Base-by-base conservation (phyloP, 768 basidiomycete species). In the Tylopilus felleus region DNA sequence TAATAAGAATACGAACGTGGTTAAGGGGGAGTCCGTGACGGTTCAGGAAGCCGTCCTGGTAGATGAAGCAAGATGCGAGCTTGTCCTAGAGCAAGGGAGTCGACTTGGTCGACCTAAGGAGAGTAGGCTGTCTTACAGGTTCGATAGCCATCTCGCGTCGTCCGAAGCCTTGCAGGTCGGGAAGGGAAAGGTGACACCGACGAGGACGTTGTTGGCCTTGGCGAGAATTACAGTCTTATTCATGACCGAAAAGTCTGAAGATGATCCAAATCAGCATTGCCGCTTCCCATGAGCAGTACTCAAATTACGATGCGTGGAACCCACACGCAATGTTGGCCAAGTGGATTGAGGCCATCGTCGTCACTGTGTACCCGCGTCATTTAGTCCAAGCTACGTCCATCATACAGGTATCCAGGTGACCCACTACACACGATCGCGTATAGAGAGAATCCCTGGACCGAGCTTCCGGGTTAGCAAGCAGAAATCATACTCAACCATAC, bases 281-380 rank as follows among this genome's bases (percentile, higher is more conserved):
- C 0, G 5, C 8, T 4, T 3, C n/a, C 6, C 6, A 10, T 4
- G 38, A 25, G n/a, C 4, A 21, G 17, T 19, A 35, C 39, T 23
- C 40, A 7, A 39, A 28, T 67, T 33, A 84, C 80, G 80, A 82
- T 21, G 81, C 84, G 61, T 87, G 86, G 55, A 85, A 85, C 7
- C 85, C 85, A 61, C 85, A 87, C 0, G 85, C 85, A 16, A 86
- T 72, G 55, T 85, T 84, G 0, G 82, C 82, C 16, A 82, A 70
- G 58, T 83, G 80, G 27, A 84, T 81, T 81, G 40, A 82, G 72
- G 10, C 69, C 67, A 51, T 77, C 78, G 31, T 82, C 81, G 33
- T 82, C 77, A 7, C 75, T 77, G 81, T 81, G 39, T 42, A 23
- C 22, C 10, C 3, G 25, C 8, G 3, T 51, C 43, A 39, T 12